A percentile compares a stretch with the other conserved stretches of the same genome.
Evolutionary conservation across 176 grass and related monocot genomes (phyloP).

Genomic region (Phoenix dactylifera): DNA sequence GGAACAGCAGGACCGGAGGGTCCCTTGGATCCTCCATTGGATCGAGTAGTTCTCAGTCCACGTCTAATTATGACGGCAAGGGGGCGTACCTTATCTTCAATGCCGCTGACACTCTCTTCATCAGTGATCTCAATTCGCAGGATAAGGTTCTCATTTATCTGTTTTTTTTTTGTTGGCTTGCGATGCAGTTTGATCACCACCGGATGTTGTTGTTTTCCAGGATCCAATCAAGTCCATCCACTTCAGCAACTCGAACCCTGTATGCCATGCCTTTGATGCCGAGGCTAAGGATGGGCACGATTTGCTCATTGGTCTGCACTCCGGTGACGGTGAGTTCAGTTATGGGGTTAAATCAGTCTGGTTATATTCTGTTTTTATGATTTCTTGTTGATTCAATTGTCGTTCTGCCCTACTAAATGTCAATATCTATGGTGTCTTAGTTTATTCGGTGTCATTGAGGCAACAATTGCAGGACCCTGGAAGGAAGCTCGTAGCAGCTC

Average conservation of each 20-base stretch:
- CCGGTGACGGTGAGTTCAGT: constrained; percentile 60
- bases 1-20: constrained; percentile 54
- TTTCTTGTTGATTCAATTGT: constrained; percentile 1
- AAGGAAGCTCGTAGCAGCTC: constrained; percentile 62
- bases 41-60: constrained; percentile 29
- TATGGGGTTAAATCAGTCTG: not conserved
- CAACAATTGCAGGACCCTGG: constrained; percentile 93
- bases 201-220: constrained; percentile 23
- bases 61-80: constrained; percentile 70
- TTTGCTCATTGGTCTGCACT: constrained; percentile 64
- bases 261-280: constrained; percentile 90
- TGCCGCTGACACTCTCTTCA: constrained; percentile 58
- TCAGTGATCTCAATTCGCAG: constrained; percentile 88
- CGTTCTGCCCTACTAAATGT: not conserved
- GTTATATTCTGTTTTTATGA: not conserved
- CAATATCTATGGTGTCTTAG: constrained; percentile 28
- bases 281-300: constrained; percentile 89
- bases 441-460: constrained; percentile 91
- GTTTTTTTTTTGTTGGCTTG: constrained; percentile 13
- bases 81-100: constrained; percentile 88
- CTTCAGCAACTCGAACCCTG: constrained; percentile 69
- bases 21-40: constrained; percentile 30
- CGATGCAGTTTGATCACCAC: constrained; percentile 5
- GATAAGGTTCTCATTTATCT: constrained; percentile 51
- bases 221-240: constrained; percentile 84